phyloP scores from a whole-genome alignment of 805 yeast genomes.

The Kuraishia hungarica region DNA sequence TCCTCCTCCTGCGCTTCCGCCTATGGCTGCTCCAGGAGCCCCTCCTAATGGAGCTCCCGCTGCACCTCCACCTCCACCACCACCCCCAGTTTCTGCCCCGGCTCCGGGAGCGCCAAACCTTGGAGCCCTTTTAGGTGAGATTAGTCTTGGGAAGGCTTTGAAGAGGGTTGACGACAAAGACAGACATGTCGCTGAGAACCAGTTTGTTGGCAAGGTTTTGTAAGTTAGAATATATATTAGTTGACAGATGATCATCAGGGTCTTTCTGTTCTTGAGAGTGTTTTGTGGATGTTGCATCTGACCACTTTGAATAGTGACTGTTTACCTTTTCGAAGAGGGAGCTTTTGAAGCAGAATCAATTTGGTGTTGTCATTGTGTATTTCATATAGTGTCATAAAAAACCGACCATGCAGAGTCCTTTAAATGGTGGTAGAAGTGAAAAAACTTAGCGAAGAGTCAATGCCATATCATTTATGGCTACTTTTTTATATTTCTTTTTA shows the following conservation, averaged over 20 bases:
- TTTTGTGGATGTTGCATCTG: neutral
- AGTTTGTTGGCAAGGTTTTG: slow-evolving; percentile 42
- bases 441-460: too few species aligned
- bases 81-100: slow-evolving; percentile 12
- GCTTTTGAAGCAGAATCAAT: too few species aligned
- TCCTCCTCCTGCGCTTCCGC: slow-evolving; percentile 34
- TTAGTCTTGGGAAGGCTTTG: slow-evolving; percentile 41
- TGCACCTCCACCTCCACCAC: slow-evolving; percentile 25
- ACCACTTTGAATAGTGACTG: neutral
- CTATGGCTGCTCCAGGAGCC: slow-evolving; percentile 18
- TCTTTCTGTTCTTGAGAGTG: neutral
- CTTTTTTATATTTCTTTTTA: too few species aligned
- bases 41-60: slow-evolving; percentile 22
- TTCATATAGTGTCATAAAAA: neutral
- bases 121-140: slow-evolving; percentile 47
- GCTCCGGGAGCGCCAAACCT: slow-evolving; percentile 25
- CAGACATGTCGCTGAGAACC: slow-evolving; percentile 36
- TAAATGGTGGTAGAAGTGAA: neutral
- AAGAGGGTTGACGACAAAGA: slow-evolving; percentile 41
- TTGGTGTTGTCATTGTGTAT: neutral
- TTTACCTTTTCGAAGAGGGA: neutral
- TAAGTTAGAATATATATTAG: slow-evolving; percentile 5
- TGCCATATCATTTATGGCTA: too few species aligned
- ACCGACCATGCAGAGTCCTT: neutral
- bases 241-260: neutral